A percentile compares a stretch with the other conserved stretches of the same genome.
These are phyloP conservation scores for Millerozyma miso DNA, from an alignment of 805 yeast genomes.

Conservation along the genomic window DNA sequence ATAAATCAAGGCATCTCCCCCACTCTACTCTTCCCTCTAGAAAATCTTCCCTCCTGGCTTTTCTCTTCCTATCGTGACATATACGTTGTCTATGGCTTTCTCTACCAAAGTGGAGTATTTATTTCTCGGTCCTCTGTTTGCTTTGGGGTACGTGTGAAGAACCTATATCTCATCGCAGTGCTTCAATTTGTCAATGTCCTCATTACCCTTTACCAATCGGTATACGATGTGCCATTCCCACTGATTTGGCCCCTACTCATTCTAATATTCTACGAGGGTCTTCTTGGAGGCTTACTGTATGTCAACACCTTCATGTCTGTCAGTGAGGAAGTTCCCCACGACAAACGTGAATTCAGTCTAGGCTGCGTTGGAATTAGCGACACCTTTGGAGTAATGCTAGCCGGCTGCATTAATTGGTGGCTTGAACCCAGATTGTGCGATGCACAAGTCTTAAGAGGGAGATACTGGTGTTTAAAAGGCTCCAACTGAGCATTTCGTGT, in stretches of 20 bases:
- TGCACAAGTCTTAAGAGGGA: slow-evolving; percentile 64
- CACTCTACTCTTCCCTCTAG: slow-evolving; percentile 73
- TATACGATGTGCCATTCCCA: slow-evolving; percentile 51
- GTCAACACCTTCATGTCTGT: slow-evolving; percentile 84
- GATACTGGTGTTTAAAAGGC: slow-evolving; percentile 65
- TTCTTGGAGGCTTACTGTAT: slow-evolving; percentile 87
- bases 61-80: slow-evolving; percentile 73
- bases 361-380: slow-evolving; percentile 44
- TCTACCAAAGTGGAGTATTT: slow-evolving; percentile 91
- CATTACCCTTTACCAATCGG: slow-evolving; percentile 60
- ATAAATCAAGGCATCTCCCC: slow-evolving; percentile 93
- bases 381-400: slow-evolving; percentile 80
- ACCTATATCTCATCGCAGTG: slow-evolving; percentile 57
- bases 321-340: slow-evolving; percentile 48
- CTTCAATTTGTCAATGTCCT: slow-evolving; percentile 65
- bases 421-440: slow-evolving; percentile 70
- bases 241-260: slow-evolving; percentile 58
- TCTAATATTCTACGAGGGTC: slow-evolving; percentile 78
- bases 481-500: not conserved
- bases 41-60: slow-evolving; percentile 53
- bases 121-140: slow-evolving; percentile 82
- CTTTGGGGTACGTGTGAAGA: slow-evolving; percentile 51
- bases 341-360: slow-evolving; percentile 33
- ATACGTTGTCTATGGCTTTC: slow-evolving; percentile 84
- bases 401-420: slow-evolving; percentile 72